Evolutionary conservation across 768 basidiomycete species (phyloP).

Genomic region (Panaeolus cyanescens): DNA sequence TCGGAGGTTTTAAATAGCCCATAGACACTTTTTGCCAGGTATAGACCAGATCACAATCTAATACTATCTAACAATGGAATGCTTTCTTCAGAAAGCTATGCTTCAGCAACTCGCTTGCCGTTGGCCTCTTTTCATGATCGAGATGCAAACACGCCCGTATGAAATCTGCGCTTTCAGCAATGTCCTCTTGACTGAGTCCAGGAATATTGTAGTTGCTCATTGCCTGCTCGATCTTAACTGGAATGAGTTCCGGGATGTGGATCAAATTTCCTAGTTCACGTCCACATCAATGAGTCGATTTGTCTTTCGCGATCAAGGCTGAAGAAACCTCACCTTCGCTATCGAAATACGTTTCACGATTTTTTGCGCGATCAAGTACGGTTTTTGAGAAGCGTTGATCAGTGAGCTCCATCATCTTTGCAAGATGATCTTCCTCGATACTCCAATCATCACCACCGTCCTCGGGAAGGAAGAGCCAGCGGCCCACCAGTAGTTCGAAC

Average conservation of each 20-base stretch:
- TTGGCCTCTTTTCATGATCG: not conserved
- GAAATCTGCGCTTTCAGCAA: constrained; percentile 5
- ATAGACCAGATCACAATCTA: too few species aligned
- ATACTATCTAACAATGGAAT: constrained; percentile 2
- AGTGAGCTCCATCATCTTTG: constrained; percentile 30
- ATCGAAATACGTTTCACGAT: constrained; percentile 11
- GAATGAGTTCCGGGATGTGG: not conserved
- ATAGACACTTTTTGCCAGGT: too few species aligned
- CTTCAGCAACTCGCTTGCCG: constrained; percentile 1
- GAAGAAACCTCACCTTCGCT: not conserved
- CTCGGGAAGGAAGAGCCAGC: constrained; percentile 14
- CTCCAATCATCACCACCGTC: constrained; percentile 6
- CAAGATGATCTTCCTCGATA: constrained; percentile 26
- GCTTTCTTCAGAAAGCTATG: constrained; percentile 6
- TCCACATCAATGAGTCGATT: too few species aligned
- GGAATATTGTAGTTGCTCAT: constrained; percentile 7
- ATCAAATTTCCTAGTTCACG: constrained; percentile 5
- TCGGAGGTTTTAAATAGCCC: too few species aligned
- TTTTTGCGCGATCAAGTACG: constrained; percentile 13
- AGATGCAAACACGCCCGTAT: constrained; percentile 10
- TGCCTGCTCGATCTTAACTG: constrained; percentile 7
- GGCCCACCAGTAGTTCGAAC: constrained; percentile 15
- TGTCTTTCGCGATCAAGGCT: too few species aligned
- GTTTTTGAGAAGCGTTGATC: constrained; percentile 16
- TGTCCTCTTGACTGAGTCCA: constrained; percentile 4